Percentiles rank a stretch among this genome's conserved stretches.
Evolutionary conservation across 345 rosid species (phyloP).

Genomic region (Angophora floribunda): DNA sequence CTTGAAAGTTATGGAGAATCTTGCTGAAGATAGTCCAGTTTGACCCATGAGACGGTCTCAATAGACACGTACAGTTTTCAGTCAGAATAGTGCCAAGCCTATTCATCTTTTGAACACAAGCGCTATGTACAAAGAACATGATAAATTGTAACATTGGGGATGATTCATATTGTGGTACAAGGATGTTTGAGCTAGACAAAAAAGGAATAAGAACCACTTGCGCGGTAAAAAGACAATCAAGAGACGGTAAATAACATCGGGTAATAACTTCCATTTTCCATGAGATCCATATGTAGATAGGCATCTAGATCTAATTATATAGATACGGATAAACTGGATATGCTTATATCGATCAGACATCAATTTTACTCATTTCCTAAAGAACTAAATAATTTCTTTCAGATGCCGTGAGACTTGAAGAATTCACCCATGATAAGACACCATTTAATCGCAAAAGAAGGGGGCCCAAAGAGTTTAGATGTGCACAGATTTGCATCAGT

Average conservation of each 20-base stretch:
- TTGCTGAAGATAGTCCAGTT: neutral
- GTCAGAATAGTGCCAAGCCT: neutral
- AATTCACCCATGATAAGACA: neutral
- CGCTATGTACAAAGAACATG: conserved; percentile 12
- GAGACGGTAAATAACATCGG: neutral
- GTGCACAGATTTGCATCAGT: too few relatives aligned
- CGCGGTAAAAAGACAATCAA: too few relatives aligned
- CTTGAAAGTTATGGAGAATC: neutral
- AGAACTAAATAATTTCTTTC: too few relatives aligned
- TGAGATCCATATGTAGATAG: neutral
- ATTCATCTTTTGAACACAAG: conserved; percentile 57
- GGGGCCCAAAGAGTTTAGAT: too few relatives aligned
- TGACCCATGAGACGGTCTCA: neutral
- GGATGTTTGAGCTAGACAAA: neutral
- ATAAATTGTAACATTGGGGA: neutral
- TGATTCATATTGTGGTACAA: neutral
- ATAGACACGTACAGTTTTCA: neutral
- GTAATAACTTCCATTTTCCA: neutral
- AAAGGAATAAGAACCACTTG: neutral
- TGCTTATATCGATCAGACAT: neutral
- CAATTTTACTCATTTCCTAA: neutral
- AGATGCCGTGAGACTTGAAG: neutral
- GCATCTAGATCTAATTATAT: neutral
- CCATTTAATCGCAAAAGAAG: neutral
- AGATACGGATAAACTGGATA: neutral